Evolutionary conservation across 2,329 filamentous ascomycete species (phyloP).

Genomic region (Colletotrichum magnum): DNA sequence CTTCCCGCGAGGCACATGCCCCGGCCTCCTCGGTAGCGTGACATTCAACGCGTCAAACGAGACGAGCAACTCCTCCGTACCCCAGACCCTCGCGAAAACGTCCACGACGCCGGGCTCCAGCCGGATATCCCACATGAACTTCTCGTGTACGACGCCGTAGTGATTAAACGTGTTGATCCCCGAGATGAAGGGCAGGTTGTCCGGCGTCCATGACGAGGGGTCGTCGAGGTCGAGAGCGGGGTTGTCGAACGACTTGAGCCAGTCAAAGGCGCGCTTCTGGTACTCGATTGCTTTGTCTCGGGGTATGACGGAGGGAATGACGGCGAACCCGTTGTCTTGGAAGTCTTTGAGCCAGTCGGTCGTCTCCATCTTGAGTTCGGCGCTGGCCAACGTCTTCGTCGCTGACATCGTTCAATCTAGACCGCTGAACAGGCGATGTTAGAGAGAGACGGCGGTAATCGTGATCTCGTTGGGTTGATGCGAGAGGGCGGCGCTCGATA

Average conservation of each 20-base stretch:
- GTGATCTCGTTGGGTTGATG: too few species aligned
- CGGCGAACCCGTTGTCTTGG: slow-evolving; percentile 56
- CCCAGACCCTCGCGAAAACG: slow-evolving; percentile 56
- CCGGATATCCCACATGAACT: slow-evolving; percentile 56
- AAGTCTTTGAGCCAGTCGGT: slow-evolving; percentile 52
- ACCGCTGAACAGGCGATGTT: not conserved
- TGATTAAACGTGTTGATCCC: slow-evolving; percentile 39
- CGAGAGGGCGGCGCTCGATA: too few species aligned
- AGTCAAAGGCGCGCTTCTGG: slow-evolving; percentile 45
- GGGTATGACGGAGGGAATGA: slow-evolving; percentile 62
- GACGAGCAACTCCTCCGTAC: slow-evolving; percentile 57
- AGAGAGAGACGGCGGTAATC: not conserved
- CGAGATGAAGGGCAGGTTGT: slow-evolving; percentile 53
- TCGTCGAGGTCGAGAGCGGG: slow-evolving; percentile 44
- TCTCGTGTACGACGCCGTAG: slow-evolving; percentile 55
- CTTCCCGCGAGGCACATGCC: slow-evolving; percentile 14
- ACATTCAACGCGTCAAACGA: slow-evolving; percentile 62
- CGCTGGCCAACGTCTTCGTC: not conserved
- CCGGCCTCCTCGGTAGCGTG: slow-evolving; percentile 49
- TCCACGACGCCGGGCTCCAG: slow-evolving; percentile 55
- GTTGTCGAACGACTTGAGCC: slow-evolving; percentile 43
- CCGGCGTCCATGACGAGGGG: slow-evolving; percentile 51
- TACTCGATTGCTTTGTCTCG: slow-evolving; percentile 55
- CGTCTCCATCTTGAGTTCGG: not conserved
- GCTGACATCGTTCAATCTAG: not conserved